Conservation (phyloP, 2,329 filamentous ascomycete genomes). For the Fonsecaea erecta region DNA sequence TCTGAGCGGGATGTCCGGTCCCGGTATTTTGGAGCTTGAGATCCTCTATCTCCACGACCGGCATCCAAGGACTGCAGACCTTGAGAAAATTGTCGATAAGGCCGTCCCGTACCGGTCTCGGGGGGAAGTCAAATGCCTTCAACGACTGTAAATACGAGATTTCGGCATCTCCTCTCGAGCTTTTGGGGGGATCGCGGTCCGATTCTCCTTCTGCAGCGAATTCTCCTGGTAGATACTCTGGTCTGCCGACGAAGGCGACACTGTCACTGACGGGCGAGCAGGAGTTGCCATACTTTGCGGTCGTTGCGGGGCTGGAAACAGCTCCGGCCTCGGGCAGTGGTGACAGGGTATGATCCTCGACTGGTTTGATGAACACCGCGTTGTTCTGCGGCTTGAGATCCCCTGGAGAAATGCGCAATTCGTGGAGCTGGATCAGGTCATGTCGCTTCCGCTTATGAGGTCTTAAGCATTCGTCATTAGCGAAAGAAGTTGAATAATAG, state of each 20-base stretch:
- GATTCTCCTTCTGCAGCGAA: background rate
- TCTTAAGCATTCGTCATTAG: constrained; percentile 2
- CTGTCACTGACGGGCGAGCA: constrained; percentile 2
- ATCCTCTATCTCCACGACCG: constrained; percentile 41
- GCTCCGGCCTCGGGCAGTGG: background rate
- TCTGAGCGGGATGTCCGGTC: background rate
- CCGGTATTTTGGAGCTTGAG: constrained; percentile 37
- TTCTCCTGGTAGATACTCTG: constrained; percentile 5
- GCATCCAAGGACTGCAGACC: constrained; percentile 43
- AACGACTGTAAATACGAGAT: constrained; percentile 7
- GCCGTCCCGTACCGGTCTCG: constrained; percentile 20
- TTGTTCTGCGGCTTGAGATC: background rate
- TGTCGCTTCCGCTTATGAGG: constrained; percentile 8
- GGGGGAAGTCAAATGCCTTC: constrained; percentile 26
- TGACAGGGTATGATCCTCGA: background rate
- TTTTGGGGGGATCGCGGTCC: background rate
- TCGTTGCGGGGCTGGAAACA: background rate
- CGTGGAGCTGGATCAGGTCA: background rate
- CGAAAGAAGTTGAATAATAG: background rate
- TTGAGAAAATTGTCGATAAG: constrained; percentile 40
- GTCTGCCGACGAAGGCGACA: constrained; percentile 4
- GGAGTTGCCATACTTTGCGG: constrained; percentile 5
- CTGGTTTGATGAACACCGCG: background rate
- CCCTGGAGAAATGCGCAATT: no score
- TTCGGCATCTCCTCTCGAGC: constrained; percentile 1